Percentiles rank a stretch among this genome's conserved stretches.
These are phyloP conservation scores for Lichtheimia hyalospora DNA, from an alignment of 371 early-diverging fungal species.

Conservation along the genomic window DNA sequence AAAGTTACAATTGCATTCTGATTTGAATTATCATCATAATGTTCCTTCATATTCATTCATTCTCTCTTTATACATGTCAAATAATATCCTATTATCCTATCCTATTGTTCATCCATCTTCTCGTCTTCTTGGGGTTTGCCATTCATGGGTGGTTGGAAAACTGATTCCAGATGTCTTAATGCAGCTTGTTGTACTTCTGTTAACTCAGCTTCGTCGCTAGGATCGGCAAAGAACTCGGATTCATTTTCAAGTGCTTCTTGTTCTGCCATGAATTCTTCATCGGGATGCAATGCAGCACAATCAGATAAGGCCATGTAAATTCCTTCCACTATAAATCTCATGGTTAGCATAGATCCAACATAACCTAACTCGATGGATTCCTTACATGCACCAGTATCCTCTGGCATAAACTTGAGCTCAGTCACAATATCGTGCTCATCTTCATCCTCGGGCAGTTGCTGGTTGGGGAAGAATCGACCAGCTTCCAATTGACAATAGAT, in stretches of 20 bases:
- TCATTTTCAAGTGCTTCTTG: slow-evolving; percentile 40
- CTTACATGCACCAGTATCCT: slow-evolving; percentile 61
- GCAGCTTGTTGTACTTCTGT: slow-evolving; percentile 50
- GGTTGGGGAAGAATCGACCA: slow-evolving; percentile 38
- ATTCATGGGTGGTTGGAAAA: slow-evolving; percentile 29
- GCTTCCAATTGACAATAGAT: slow-evolving; percentile 79
- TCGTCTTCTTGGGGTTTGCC: slow-evolving; percentile 12
- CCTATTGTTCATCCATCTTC: slow-evolving; percentile 13
- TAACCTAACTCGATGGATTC: neutral
- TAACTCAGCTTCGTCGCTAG: slow-evolving; percentile 41
- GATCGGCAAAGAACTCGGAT: slow-evolving; percentile 46
- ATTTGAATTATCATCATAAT: neutral
- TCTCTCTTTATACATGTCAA: neutral
- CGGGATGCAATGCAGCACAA: slow-evolving; percentile 78
- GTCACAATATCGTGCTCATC: slow-evolving; percentile 57
- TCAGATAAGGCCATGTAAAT: slow-evolving; percentile 73
- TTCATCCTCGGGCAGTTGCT: slow-evolving; percentile 49
- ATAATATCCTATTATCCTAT: neutral
- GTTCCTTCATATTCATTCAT: neutral
- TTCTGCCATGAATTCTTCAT: slow-evolving; percentile 49
- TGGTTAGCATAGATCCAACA: neutral
- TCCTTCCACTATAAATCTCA: slow-evolving; percentile 59
- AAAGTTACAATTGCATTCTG: neutral
- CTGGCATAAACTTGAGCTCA: slow-evolving; percentile 71
- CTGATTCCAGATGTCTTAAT: slow-evolving; percentile 40